These are phyloP conservation scores for Mollisia scopiformis DNA, from an alignment of 2,329 filamentous ascomycete genomes.

Conservation along the genomic window DNA sequence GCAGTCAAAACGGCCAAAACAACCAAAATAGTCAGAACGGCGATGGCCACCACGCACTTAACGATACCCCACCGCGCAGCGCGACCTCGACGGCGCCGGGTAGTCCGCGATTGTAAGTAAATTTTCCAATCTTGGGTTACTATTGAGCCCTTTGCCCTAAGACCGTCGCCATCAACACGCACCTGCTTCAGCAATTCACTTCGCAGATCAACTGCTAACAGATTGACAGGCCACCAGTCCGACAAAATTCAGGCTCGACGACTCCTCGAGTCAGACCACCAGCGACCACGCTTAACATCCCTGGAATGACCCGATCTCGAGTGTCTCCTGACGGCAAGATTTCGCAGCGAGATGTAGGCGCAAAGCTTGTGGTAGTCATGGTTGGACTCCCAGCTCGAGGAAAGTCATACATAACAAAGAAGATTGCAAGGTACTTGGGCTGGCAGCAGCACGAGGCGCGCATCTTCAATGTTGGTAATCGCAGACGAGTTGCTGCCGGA, in stretches of 20 bases:
- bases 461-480: conserved; percentile 97
- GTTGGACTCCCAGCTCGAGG: conserved; percentile 92
- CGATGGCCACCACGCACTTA: not conserved
- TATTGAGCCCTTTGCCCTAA: not conserved
- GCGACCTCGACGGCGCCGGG: conserved; percentile 34
- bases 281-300: conserved; percentile 95
- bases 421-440: conserved; percentile 90
- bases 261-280: conserved; percentile 81
- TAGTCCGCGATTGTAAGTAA: conserved; percentile 37
- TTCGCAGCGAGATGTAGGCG: conserved; percentile 88
- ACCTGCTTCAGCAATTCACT: not conserved
- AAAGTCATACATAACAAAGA: conserved; percentile 99
- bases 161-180: not conserved
- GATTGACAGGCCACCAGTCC: conserved; percentile 59
- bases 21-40: not conserved
- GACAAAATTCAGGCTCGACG: conserved; percentile 74
- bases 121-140: not conserved
- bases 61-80: conserved; percentile 28
- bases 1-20: conserved; percentile 5
- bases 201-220: conserved; percentile 11
- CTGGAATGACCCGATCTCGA: conserved; percentile 91
- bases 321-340: conserved; percentile 96
- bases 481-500: conserved; percentile 79
- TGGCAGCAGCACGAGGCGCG: conserved; percentile 96
- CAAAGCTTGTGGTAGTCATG: conserved; percentile 98